phyloP scores from a whole-genome alignment of 345 rosid species.

The Mallotus nudiflorus region DNA sequence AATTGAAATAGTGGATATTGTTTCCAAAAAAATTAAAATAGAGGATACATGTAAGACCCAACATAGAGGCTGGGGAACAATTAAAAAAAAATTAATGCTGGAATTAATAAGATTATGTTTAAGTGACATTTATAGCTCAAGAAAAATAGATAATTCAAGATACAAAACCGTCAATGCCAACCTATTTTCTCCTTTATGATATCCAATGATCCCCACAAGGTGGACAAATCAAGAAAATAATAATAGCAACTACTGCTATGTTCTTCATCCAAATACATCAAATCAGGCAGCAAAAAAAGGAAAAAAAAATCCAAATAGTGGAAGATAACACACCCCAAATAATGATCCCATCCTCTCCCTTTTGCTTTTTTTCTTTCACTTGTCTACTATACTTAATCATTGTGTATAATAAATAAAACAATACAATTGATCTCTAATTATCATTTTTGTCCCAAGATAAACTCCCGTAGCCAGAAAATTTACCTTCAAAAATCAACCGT shows the following conservation, averaged over 20 bases:
- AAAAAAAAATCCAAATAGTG: conserved; percentile 20
- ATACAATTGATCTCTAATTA: conserved; percentile 25
- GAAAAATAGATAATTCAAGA: conserved; percentile 10
- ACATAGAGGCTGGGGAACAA: too few relatives aligned
- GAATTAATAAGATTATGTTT: too few relatives aligned
- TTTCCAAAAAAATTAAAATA: too few relatives aligned
- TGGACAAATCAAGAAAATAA: conserved; percentile 4
- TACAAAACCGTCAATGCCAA: conserved; percentile 2
- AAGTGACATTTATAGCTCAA: too few relatives aligned
- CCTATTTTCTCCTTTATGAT: conserved; percentile 9
- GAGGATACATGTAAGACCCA: too few relatives aligned
- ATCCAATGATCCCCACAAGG: conserved; percentile 18
- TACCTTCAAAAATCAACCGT: conserved; percentile 39
- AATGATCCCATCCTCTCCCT: conserved; percentile 16
- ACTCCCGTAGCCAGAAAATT: conserved; percentile 10
- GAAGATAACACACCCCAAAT: conserved; percentile 29
- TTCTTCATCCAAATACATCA: conserved; percentile 16
- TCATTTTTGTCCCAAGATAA: conserved; percentile 28
- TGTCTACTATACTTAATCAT: conserved; percentile 23
- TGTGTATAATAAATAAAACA: conserved; percentile 32
- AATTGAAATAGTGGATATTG: too few relatives aligned
- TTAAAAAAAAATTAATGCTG: too few relatives aligned
- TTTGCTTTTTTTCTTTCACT: not conserved
- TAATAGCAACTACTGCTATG: conserved; percentile 25
- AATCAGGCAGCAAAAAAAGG: conserved; percentile 10